Conservation (phyloP, 371 early-diverging fungal species). For the Actinomortierella ambigua region DNA sequence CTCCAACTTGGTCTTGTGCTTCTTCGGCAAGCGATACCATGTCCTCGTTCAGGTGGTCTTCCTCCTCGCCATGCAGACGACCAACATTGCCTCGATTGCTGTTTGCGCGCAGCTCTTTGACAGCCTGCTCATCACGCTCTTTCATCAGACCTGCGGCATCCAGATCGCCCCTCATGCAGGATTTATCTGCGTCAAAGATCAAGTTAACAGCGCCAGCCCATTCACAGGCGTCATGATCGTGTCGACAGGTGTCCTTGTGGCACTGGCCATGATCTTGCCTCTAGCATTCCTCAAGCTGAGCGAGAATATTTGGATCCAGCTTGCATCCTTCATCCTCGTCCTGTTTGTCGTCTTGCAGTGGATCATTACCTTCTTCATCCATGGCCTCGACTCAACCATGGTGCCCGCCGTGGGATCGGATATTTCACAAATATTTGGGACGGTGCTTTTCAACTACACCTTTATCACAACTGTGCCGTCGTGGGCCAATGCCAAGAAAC, state of each 20-base stretch:
- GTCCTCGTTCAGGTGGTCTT: constrained; percentile 57
- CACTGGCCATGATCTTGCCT: constrained; percentile 58
- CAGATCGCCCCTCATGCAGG: constrained; percentile 28
- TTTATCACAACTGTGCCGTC: constrained; percentile 68
- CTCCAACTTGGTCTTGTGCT: constrained; percentile 61
- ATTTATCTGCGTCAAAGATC: constrained; percentile 39
- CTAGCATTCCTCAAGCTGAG: constrained; percentile 60
- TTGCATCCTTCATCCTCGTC: constrained; percentile 56
- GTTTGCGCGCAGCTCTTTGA: constrained; percentile 63
- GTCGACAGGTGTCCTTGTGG: constrained; percentile 57
- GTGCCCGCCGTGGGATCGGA: constrained; percentile 56
- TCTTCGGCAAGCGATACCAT: constrained; percentile 58
- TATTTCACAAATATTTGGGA: constrained; percentile 58
- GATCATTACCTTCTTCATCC: constrained; percentile 57
- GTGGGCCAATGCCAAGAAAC: constrained; percentile 62
- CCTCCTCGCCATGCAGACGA: constrained; percentile 62
- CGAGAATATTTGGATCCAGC: constrained; percentile 62
- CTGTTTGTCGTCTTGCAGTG: constrained; percentile 56
- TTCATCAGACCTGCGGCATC: constrained; percentile 48
- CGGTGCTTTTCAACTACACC: constrained; percentile 65
- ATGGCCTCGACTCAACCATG: constrained; percentile 52
- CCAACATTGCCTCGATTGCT: constrained; percentile 66
- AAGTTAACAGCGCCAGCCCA: constrained; percentile 42
- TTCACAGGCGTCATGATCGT: constrained; percentile 60
- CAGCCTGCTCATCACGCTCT: constrained; percentile 44